Evolutionary conservation across 176 grass and related monocot genomes (phyloP), one percentile per base, ranked within the genome.

Genomic region (Avena eriantha): DNA sequence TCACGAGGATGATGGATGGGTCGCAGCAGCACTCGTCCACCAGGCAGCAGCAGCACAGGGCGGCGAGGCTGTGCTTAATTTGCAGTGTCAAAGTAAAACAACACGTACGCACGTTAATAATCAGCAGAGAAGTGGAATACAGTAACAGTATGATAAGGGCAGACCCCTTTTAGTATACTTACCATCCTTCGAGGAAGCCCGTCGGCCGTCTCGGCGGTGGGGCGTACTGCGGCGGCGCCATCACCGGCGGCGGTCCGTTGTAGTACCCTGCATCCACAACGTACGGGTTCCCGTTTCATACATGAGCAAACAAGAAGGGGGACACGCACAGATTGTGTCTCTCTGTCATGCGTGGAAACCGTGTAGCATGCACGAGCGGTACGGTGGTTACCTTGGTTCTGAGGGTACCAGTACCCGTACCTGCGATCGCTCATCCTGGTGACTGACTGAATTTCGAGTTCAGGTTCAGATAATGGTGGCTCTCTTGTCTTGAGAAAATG

Each of bases 21-120:
- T 94, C 92, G 70, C 92, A 94, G 70, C 92, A 92, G 82, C 92
- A 94, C 80, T 94, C 92, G 81, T 94, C 92, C 9, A 94, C 11
- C 8, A 94, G 92, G 89, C 83, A 91, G 84, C 92, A 94, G 80
- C 89, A 94, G 84, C 92, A 94, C 10, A 94, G 85, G 55, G 89
- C 92, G 10, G 86, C 88, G 8, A 93, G 89, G 70, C 85, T 90
- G 70, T 23, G 53, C 35, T 47, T 29, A 29, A 2, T 78, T 71
- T 64, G 10, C 81, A 54, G 12, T 22, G 4, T 5, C 43, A 41
- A 33, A 83, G 4, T 5, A 43, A 41, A 33, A 83, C 2, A 43
- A 1, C 49, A 43, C 18, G 8, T 29, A 2, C 29, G 29, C 29
- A 29, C 29, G 29, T 29, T 29, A 29, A 29, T 29, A 1, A 29